Evolutionary conservation across 2,329 filamentous ascomycete species (phyloP), one percentile per base, ranked within the genome.

Genomic region (Monosporascus ibericus): DNA sequence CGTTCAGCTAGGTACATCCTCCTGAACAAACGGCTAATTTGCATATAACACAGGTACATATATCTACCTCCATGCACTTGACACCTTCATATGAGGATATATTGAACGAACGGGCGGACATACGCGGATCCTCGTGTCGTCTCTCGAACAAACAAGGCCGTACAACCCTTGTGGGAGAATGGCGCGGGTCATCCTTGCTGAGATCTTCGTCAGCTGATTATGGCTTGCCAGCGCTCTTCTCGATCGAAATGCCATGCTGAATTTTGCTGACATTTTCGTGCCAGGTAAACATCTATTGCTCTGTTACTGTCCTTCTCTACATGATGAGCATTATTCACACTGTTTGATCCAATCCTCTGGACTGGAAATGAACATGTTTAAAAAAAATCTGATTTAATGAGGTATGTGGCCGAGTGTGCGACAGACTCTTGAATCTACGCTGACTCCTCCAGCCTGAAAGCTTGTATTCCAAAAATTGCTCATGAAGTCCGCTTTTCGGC

Each of bases 61-160:
- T 52, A 34, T 40, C 48, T 49, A 42, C 53, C 50, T 49, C 48
- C 39, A 56, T 50, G 48, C 51, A 54, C 48, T 55, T 65, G 46
- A 44, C 49, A 48, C 22, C 44, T 61, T 61, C 57, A 64, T 65
- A 78, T 84, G 81, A 84, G 74, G 81, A 84, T 78, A 72, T 71
- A 70, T 82, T 84, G 80, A 82, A 84, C 81, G 81, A 84, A 84
- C 81, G 81, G 81, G 81, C 81, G 81, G 81, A 83, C 81, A 84
- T 81, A 82, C 80, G 73, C 71, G 79, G 81, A 78, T 74, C 75
- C 66, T 65, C 71, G 67, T 69, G 63, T 65, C 72, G 68, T 65
- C 68, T 73, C 65, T 71, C 71, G 69, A 68, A 65, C 69, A 78
- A 77, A 79, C 79, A 72, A 76, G 79, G 75, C 70, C 76, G 78